These are phyloP conservation scores for Saccharomyces paradoxus DNA, from an alignment of 805 yeast species.

Conservation along the genomic window DNA sequence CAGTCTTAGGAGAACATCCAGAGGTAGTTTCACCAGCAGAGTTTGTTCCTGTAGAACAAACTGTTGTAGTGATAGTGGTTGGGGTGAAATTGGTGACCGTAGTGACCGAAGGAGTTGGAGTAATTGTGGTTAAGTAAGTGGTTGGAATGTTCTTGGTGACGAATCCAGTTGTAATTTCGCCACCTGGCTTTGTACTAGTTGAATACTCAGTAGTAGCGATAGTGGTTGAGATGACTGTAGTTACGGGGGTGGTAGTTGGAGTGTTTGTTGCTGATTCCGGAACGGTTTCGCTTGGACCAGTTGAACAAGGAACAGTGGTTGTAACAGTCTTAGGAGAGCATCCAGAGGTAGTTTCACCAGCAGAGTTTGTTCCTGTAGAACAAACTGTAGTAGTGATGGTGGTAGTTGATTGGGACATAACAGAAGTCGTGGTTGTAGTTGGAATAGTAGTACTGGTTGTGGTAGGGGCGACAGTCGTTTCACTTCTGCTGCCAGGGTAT, in stretches of 20 bases:
- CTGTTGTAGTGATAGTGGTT: neutral
- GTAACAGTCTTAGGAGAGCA: neutral
- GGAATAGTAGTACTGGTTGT: neutral
- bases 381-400: neutral
- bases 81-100: neutral
- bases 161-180: neutral
- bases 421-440: neutral
- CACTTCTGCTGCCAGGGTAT: neutral
- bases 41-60: neutral
- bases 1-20: neutral
- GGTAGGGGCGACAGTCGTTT: neutral
- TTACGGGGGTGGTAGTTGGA: neutral
- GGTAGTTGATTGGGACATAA: neutral
- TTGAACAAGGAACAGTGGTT: neutral
- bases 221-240: neutral
- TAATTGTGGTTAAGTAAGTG: neutral
- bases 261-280: neutral
- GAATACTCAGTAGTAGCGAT: neutral
- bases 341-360: neutral
- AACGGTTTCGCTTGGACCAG: neutral
- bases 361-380: neutral
- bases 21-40: neutral
- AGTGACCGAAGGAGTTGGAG: neutral
- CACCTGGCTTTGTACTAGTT: neutral
- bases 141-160: neutral